Base-by-base conservation (phyloP, 176 grass and related monocot species). In the Cocos nucifera region DNA sequence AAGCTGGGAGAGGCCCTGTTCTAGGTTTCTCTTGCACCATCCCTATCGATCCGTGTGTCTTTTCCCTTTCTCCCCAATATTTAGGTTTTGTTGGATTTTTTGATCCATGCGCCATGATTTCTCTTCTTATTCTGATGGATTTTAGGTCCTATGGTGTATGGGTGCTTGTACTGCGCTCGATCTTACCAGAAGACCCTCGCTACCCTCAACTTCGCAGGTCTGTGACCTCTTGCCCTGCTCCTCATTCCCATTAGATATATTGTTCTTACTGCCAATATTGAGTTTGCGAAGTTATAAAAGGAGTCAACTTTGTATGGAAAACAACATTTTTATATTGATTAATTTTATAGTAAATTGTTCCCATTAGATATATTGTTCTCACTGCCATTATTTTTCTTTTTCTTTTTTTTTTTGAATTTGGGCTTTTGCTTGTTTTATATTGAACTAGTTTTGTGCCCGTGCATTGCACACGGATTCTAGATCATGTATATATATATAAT, bases 121-220 rank as follows among this genome's bases (percentile, higher is more conserved):
- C 35, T 44, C 35, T 44, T 44, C 35, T 4, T 75, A 4, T 26
- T 44, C 51, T 59, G 30, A 49, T 1, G 22, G 28, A 18, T 55
- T 62, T 61, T 70, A 95, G 86, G 86, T 74, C 91, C 91, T 21
- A 97, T 91, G 92, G 84, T 97, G 57, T 97, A 91, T 75, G 92
- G 87, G 6, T 97, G 87, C 60, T 80, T 91, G 78, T 97, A 91
- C 44, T 97, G 92, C 1, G 69, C 92, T 1, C 29, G 67, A 27
- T 97, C 87, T 39, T 97, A 91, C 75, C 79, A 75, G 17, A 58
- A 77, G 58, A 97, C 83, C 57, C 87, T 97, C 19, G 69, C 81
- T 62, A 82, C 83, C 3, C 84, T 97, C 29, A 85, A 84, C 62
- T 91, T 91, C 16, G 92, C 92, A 79, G 92, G 83, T 97, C 17